Conservation (phyloP, 805 yeast genomes). For the Yarrowia porcina region DNA sequence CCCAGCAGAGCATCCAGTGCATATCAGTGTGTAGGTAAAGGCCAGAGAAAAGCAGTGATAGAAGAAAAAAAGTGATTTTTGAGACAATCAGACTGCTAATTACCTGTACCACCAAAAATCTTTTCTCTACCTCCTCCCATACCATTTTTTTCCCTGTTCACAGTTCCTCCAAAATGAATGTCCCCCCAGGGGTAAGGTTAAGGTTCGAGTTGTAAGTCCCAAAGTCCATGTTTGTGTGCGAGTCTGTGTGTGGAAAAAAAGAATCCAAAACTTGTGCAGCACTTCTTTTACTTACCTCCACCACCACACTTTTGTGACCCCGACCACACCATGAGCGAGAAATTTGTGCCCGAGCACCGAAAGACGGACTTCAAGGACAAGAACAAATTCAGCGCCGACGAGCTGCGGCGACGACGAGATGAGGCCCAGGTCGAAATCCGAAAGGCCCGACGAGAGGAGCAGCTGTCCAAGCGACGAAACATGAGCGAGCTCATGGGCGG, state of each 20-base stretch:
- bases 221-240: conserved; percentile 15
- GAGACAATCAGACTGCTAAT: no score
- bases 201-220: conserved; percentile 14
- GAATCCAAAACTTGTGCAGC: conserved; percentile 1
- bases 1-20: neutral
- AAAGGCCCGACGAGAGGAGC: conserved; percentile 95
- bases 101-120: no score
- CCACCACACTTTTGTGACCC: conserved; percentile 11
- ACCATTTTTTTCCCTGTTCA: no score
- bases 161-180: neutral
- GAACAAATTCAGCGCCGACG: conserved; percentile 90
- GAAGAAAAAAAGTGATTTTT: no score
- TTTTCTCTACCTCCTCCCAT: no score
- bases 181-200: conserved; percentile 24
- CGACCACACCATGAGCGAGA: conserved; percentile 22
- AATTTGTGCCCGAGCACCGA: conserved; percentile 93
- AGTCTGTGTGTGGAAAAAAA: conserved; percentile 18
- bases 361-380: conserved; percentile 94
- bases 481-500: conserved; percentile 46
- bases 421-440: conserved; percentile 95
- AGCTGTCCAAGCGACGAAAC: conserved; percentile 89
- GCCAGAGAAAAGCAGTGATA: no score
- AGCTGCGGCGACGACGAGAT: conserved; percentile 95
- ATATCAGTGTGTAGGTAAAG: neutral
- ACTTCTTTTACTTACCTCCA: conserved; percentile 6